Base-by-base conservation (phyloP, 2,329 filamentous ascomycete genomes). In the Aspergillus neotritici region DNA sequence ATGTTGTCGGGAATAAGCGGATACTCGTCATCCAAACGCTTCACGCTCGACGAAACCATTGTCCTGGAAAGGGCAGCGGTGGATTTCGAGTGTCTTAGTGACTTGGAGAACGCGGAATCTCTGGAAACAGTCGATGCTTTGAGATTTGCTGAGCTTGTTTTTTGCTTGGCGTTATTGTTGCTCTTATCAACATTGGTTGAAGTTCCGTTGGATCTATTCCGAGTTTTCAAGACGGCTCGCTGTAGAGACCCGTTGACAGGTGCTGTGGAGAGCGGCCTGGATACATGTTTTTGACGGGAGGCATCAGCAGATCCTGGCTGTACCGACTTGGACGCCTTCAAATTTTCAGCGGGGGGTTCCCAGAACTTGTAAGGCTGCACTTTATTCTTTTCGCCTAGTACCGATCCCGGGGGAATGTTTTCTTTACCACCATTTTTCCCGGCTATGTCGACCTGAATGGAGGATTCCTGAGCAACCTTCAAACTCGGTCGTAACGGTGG, bases 341-440 rank as follows among this genome's bases (percentile, higher is more conserved):
- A n/a, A 38, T 35, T 17, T 38, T 46, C 11, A 37, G 30, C 38
- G 51, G 48, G 32, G 51, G 54, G 7, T 57, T 51, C 42, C 62
- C 64, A 40, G 34, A 15, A 32, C 35, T 44, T 57, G 41, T 35
- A 41, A 34, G 31, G 47, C 29, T 34, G 44, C 40, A 31, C 43
- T 37, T 42, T 31, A 28, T 56, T 57, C 2, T 43, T 47, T 28
- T 60, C 57, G 36, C 51, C 31, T 11, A 53, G 15, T 10, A 55
- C 25, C 28, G 50, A 40, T 4, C 72, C 72, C 1, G 79, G 80
- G 11, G 78, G 78, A 4, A 81, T 55, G 49, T 83, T 84, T 58
- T 83, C 80, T 53, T 84, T 84, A 5, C 80, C 80, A 4, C 71
- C 72, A 29, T 76, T 76, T 37, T 70, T 70, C 16, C 78, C 78